Evolutionary conservation across 495 filamentous ascomycete species (phyloP).

Genomic region (Filosporella fistucella): DNA sequence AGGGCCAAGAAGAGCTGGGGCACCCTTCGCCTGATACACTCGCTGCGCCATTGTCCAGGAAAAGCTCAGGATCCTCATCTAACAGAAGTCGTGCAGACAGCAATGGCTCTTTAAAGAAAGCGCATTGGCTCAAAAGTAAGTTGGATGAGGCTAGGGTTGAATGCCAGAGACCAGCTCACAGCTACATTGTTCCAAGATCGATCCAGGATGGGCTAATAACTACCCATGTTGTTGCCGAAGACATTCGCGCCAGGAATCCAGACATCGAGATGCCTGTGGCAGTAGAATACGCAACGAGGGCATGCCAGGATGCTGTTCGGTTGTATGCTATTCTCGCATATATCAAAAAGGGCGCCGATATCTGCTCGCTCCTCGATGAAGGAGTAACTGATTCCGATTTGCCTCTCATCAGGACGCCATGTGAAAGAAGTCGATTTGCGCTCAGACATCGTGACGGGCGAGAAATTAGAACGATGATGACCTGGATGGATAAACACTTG

Average conservation of each 20-base stretch:
- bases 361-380: conserved; percentile 10
- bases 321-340: conserved; percentile 14
- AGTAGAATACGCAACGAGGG: not conserved
- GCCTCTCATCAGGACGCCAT: conserved; percentile 4
- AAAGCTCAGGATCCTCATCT: conserved; percentile 1
- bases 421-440: not conserved
- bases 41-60: too few relatives aligned
- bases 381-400: conserved; percentile 11
- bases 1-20: too few relatives aligned
- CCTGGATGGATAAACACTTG: conserved; percentile 8
- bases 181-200: conserved; percentile 10
- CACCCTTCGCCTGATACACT: too few relatives aligned
- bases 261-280: conserved; percentile 1
- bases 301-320: conserved; percentile 1
- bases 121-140: conserved; percentile 1
- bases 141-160: conserved; percentile 2
- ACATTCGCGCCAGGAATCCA: conserved; percentile 8
- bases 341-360: conserved; percentile 12
- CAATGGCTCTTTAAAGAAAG: not conserved
- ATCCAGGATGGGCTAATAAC: conserved; percentile 9
- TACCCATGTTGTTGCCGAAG: not conserved
- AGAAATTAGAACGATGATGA: conserved; percentile 1
- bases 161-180: conserved; percentile 1
- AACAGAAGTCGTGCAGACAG: not conserved
- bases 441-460: conserved; percentile 2